phyloP scores from a whole-genome alignment of 345 rosid species.

The Microthlaspi erraticum region DNA sequence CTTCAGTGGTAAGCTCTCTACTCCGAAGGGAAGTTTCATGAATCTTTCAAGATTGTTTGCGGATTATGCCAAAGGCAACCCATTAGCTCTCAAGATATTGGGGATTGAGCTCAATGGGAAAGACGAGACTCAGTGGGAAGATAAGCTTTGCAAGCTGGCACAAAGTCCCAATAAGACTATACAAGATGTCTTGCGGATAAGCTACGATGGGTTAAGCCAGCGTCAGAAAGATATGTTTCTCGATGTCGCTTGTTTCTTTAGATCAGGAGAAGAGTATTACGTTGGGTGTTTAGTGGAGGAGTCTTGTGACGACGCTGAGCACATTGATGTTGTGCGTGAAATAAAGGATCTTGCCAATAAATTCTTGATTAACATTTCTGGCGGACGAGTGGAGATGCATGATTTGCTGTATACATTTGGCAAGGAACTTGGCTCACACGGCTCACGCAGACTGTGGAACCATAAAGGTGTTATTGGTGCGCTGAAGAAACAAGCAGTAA shows the following conservation, averaged over 20 bases:
- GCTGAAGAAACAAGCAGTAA: slow-evolving; percentile 18
- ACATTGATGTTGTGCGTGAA: background rate
- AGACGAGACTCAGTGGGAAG: slow-evolving; percentile 30
- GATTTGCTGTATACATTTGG: slow-evolving; percentile 45
- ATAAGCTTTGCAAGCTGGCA: slow-evolving; percentile 5
- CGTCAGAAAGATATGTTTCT: slow-evolving; percentile 39
- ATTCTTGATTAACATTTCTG: slow-evolving; percentile 28
- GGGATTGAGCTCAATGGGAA: slow-evolving; percentile 24
- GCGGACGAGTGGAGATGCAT: slow-evolving; percentile 40
- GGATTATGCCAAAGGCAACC: slow-evolving; percentile 45
- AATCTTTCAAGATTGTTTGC: slow-evolving; percentile 19
- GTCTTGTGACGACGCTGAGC: slow-evolving; percentile 16
- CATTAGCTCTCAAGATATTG: slow-evolving; percentile 46
- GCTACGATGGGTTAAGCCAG: slow-evolving; percentile 40
- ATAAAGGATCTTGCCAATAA: slow-evolving; percentile 38
- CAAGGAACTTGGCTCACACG: slow-evolving; percentile 31
- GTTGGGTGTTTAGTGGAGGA: slow-evolving; percentile 33
- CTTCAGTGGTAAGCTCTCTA: slow-evolving; percentile 11
- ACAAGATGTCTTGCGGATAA: slow-evolving; percentile 21
- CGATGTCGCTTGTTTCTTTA: slow-evolving; percentile 51
- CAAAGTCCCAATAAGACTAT: slow-evolving; percentile 28
- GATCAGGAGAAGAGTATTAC: slow-evolving; percentile 1
- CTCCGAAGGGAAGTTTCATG: slow-evolving; percentile 1
- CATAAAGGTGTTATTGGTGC: background rate
- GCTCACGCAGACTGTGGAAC: background rate